These are phyloP conservation scores for Tylopilus vinaceipallidus DNA, from an alignment of 768 basidiomycete genomes.

Conservation along the genomic window DNA sequence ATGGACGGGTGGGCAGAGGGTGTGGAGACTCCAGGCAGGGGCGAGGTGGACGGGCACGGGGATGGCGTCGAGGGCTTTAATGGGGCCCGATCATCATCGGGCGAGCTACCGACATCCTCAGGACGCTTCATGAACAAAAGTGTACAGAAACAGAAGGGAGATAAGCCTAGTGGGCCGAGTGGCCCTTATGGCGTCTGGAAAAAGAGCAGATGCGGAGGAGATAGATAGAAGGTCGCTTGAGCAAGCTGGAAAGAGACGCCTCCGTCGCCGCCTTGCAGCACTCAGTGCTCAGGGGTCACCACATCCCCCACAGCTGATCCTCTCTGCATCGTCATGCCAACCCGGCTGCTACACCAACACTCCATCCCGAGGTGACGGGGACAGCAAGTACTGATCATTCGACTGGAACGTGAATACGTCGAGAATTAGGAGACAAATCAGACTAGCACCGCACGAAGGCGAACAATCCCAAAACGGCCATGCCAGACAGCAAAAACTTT, in stretches of 20 bases:
- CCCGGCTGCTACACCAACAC: too few relatives aligned
- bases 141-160: conserved; percentile 20
- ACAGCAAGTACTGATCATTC: not conserved
- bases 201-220: too few relatives aligned
- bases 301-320: not conserved
- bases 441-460: conserved; percentile 5
- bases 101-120: conserved; percentile 48
- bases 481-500: conserved; percentile 11
- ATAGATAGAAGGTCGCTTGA: conserved; percentile 20
- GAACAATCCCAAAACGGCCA: conserved; percentile 5
- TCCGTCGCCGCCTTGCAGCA: not conserved
- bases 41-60: not conserved
- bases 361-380: too few relatives aligned
- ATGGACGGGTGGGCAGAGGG: conserved; percentile 15
- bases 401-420: conserved; percentile 15
- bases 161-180: conserved; percentile 7
- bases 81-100: not conserved
- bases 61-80: conserved; percentile 10
- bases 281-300: conserved; percentile 25
- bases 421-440: conserved; percentile 7
- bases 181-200: not conserved
- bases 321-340: conserved; percentile 8
- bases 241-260: conserved; percentile 23
- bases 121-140: conserved; percentile 38
- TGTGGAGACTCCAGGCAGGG: not conserved